A percentile compares a stretch with the other conserved stretches of the same genome.
phyloP scores from a whole-genome alignment of 805 yeast genomes.

The Kuraishia molischiana region DNA sequence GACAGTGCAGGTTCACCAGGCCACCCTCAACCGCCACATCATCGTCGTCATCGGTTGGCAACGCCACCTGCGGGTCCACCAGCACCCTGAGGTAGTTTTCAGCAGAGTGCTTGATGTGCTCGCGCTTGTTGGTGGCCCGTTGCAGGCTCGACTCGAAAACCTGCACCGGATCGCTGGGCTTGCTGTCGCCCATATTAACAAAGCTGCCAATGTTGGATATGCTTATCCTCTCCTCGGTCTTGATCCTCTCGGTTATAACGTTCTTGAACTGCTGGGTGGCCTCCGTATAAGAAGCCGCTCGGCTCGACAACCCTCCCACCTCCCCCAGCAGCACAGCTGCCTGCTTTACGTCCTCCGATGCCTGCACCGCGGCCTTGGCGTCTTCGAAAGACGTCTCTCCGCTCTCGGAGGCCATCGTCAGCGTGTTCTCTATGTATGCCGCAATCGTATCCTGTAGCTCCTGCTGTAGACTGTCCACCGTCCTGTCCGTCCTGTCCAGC shows the following conservation, averaged over 20 bases:
- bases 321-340: conserved; percentile 6
- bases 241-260: neutral
- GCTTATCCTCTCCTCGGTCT: too few relatives aligned
- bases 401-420: conserved; percentile 6
- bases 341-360: conserved; percentile 7
- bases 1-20: conserved; percentile 56
- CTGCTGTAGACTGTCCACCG: conserved; percentile 6
- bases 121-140: too few relatives aligned
- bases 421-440: conserved; percentile 10
- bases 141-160: too few relatives aligned
- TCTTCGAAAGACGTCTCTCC: conserved; percentile 8
- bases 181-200: too few relatives aligned
- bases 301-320: conserved; percentile 4
- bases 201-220: too few relatives aligned
- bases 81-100: conserved; percentile 20
- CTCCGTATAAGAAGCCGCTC: conserved; percentile 5
- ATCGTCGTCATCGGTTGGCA: conserved; percentile 44
- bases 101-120: too few relatives aligned
- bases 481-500: conserved; percentile 3
- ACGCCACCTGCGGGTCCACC: conserved; percentile 49
- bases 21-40: conserved; percentile 67
- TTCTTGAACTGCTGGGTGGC: conserved; percentile 3
- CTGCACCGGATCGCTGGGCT: too few relatives aligned
- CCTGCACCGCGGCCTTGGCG: conserved; percentile 6
- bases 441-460: conserved; percentile 7